These are phyloP conservation scores for Dactylellina cionopaga DNA, from an alignment of 2,329 filamentous ascomycete genomes.

Conservation along the genomic window DNA sequence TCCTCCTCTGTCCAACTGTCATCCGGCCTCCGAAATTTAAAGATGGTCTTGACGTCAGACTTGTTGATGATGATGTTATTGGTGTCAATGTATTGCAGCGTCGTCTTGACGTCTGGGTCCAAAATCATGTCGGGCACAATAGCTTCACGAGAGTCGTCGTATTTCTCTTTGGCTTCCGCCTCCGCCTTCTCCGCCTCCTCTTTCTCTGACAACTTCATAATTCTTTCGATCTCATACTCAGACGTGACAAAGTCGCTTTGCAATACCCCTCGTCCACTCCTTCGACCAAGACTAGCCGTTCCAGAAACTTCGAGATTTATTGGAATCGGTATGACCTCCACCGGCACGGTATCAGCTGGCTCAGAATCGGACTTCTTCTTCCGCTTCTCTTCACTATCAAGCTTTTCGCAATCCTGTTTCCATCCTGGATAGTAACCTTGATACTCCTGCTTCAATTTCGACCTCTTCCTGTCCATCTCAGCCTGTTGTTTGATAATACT, in stretches of 20 bases:
- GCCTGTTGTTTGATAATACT: constrained; percentile 42
- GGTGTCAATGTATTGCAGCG: constrained; percentile 69
- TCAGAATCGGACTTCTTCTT: constrained; percentile 56
- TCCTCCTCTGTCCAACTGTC: constrained; percentile 81
- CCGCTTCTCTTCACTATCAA: constrained; percentile 56
- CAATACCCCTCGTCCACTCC: constrained; percentile 54
- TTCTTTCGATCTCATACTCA: constrained; percentile 57
- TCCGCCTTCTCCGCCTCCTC: constrained; percentile 54
- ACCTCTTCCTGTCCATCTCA: constrained; percentile 45
- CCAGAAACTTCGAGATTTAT: constrained; percentile 52
- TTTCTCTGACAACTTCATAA: constrained; percentile 56
- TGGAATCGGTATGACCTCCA: constrained; percentile 44
- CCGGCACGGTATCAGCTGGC: constrained; percentile 52
- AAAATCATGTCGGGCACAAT: constrained; percentile 76
- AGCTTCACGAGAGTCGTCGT: constrained; percentile 80
- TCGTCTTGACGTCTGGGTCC: constrained; percentile 69
- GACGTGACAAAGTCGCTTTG: constrained; percentile 56
- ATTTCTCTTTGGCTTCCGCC: constrained; percentile 68
- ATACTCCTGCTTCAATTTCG: constrained; percentile 55
- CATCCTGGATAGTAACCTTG: constrained; percentile 53
- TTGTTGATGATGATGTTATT: constrained; percentile 73
- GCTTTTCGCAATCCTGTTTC: constrained; percentile 54
- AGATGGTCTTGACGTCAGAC: constrained; percentile 52
- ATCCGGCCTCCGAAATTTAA: constrained; percentile 74
- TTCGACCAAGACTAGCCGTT: constrained; percentile 51